Evolutionary conservation across 1,284 basidiomycete species (phyloP), one percentile per base, ranked within the genome.

Genomic region (Irpex rosettiformis): DNA sequence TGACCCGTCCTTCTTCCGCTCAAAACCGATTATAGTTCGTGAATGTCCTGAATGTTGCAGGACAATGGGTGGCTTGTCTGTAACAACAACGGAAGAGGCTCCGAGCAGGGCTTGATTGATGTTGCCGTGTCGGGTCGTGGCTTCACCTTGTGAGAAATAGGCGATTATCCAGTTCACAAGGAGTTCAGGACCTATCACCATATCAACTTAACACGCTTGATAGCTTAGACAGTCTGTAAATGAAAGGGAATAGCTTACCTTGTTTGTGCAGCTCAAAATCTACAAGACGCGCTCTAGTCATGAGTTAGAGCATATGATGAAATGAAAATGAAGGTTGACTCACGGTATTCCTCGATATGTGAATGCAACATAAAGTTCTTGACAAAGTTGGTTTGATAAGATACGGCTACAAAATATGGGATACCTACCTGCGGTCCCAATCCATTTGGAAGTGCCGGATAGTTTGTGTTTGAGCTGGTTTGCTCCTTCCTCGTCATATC

Each of bases 31-130:
- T 13, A 96, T 84, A 1, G 87, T 88, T n/a, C 89, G 75, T 13
- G 93, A 95, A 73, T 96, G 93, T 0, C 93, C 91, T 3, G 79
- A 70, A 65, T 92, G 86, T 76, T 95, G 85, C 48, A 96, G 75
- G 40, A 96, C 85, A 18, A 96, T 67, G 3, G 93, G 93, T 80
- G 92, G 86, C 65, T 79, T 83, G 30, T 81, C 70, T 0, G 87
- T 88, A 28, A 78, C 70, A 3, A 77, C 66, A 7, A 94, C 76
- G 3, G 85, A 75, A 2, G 77, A 75, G 2, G 80, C 75, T 3
- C 71, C 72, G 48, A 72, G 69, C 63, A 87, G 69, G 24, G 75
- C 77, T 56, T 84, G 77, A 60, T 81, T 75, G 10, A 83, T 68
- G 40, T 80, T 77, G 21, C 65, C 62, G 13, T 57, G 47, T 62